A percentile compares a stretch with the other conserved stretches of the same genome.
phyloP scores from a whole-genome alignment of 1,284 basidiomycete genomes.

The Meripilus lineatus region DNA sequence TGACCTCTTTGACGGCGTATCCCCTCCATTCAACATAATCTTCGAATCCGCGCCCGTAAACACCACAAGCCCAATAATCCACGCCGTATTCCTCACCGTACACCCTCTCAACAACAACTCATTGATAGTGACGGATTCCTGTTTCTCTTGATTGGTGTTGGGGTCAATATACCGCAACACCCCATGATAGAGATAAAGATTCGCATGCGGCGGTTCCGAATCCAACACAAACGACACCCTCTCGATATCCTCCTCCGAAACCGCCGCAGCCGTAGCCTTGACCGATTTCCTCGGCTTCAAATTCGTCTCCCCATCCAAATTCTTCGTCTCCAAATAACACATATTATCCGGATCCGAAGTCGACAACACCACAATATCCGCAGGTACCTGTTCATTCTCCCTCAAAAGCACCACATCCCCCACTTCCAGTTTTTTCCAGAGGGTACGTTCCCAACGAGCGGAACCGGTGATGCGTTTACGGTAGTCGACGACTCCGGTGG shows the following conservation, averaged over 20 bases:
- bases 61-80: constrained; percentile 92
- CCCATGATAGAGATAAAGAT: constrained; percentile 89
- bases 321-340: constrained; percentile 93
- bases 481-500: constrained; percentile 78
- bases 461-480: constrained; percentile 62
- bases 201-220: constrained; percentile 91
- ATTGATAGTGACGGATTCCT: constrained; percentile 81
- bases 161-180: constrained; percentile 72
- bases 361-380: constrained; percentile 88
- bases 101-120: constrained; percentile 92
- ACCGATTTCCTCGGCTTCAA: constrained; percentile 83
- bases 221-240: constrained; percentile 85
- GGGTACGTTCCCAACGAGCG: constrained; percentile 88
- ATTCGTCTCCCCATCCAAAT: constrained; percentile 96
- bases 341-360: constrained; percentile 82
- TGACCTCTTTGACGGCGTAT: constrained; percentile 87
- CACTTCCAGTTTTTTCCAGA: constrained; percentile 99
- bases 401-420: constrained; percentile 91
- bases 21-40: constrained; percentile 96
- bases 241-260: constrained; percentile 90
- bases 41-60: constrained; percentile 97
- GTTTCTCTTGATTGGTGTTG: constrained; percentile 44
- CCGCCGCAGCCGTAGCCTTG: constrained; percentile 71
- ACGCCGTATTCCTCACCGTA: constrained; percentile 87
- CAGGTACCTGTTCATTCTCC: constrained; percentile 95